Conservation (phyloP, 2,329 filamentous ascomycete species). For the Pseudogymnoascus sp. region DNA sequence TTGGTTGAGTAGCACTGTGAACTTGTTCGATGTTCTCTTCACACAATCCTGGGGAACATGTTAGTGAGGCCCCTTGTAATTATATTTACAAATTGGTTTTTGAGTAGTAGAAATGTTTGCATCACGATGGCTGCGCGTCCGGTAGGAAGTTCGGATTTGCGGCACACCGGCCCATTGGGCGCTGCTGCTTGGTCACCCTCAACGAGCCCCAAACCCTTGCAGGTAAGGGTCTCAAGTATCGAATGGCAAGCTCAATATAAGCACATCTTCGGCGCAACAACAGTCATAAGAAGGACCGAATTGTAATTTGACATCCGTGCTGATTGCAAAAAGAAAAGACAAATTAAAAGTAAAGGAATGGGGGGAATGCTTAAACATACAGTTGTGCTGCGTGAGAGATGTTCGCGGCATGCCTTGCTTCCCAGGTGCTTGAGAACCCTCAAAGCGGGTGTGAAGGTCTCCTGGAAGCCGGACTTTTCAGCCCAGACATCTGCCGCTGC, state of each 20-base stretch:
- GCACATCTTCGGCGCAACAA: slow-evolving; percentile 99
- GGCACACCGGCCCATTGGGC: not conserved
- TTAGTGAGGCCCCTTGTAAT: slow-evolving; percentile 23
- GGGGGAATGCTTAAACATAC: slow-evolving; percentile 16
- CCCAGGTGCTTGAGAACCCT: slow-evolving; percentile 52
- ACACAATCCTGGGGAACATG: slow-evolving; percentile 19
- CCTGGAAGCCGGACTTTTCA: slow-evolving; percentile 63
- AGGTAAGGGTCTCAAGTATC: slow-evolving; percentile 10
- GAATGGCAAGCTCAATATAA: slow-evolving; percentile 52
- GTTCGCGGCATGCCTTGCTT: slow-evolving; percentile 42
- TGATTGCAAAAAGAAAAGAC: slow-evolving; percentile 29
- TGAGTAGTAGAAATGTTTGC: not conserved
- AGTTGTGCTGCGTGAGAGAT: slow-evolving; percentile 35
- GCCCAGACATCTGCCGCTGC: slow-evolving; percentile 66
- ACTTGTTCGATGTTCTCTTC: slow-evolving; percentile 28
- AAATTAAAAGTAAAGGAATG: not conserved
- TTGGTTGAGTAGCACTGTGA: slow-evolving; percentile 49
- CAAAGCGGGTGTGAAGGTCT: slow-evolving; percentile 64
- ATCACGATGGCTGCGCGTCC: slow-evolving; percentile 6
- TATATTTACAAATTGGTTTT: slow-evolving; percentile 32
- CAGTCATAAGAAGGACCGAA: slow-evolving; percentile 72
- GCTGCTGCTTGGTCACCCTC: slow-evolving; percentile 11
- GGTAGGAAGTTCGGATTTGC: not conserved
- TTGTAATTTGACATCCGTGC: slow-evolving; percentile 99
- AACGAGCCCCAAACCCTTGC: slow-evolving; percentile 11